These are phyloP conservation scores for Chloromonas sp. DNA, from an alignment of 163 green algal species.

Conservation along the genomic window DNA sequence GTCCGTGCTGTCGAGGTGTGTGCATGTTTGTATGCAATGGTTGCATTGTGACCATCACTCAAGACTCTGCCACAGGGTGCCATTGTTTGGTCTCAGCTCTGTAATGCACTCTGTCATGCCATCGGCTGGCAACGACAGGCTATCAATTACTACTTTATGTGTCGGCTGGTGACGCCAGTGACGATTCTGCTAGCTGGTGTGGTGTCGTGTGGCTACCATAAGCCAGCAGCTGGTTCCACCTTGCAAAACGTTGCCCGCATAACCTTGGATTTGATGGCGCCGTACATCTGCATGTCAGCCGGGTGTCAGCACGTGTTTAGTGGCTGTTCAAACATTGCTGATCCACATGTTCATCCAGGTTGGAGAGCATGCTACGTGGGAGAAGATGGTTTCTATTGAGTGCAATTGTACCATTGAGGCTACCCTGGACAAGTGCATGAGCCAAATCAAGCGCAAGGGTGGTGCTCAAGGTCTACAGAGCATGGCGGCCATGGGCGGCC, in stretches of 20 bases:
- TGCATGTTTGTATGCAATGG: not conserved
- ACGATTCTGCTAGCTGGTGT: too few relatives aligned
- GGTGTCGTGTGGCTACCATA: too few relatives aligned
- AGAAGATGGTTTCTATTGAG: conserved; percentile 83
- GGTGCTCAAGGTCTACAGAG: not conserved
- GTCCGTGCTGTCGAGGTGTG: conserved; percentile 39
- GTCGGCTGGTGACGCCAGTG: not conserved
- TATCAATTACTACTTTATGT: not conserved
- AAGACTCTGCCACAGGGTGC: too few relatives aligned
- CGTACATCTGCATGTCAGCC: too few relatives aligned
- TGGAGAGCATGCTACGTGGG: conserved; percentile 78
- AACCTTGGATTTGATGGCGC: too few relatives aligned
- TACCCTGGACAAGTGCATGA: conserved; percentile 79
- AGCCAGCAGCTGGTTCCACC: too few relatives aligned
- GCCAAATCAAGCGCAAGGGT: conserved; percentile 30
- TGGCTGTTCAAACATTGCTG: too few relatives aligned
- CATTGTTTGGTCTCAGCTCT: not conserved
- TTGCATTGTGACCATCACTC: not conserved
- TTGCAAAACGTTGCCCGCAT: too few relatives aligned
- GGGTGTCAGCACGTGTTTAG: too few relatives aligned
- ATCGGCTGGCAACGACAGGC: not conserved
- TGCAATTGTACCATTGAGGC: conserved; percentile 85
- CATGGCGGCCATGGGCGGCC: not conserved
- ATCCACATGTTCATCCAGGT: conserved; percentile 18
- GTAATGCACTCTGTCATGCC: not conserved